Conservation (phyloP, 257 asterid genomes). For the Solanum pinnatisectum region DNA sequence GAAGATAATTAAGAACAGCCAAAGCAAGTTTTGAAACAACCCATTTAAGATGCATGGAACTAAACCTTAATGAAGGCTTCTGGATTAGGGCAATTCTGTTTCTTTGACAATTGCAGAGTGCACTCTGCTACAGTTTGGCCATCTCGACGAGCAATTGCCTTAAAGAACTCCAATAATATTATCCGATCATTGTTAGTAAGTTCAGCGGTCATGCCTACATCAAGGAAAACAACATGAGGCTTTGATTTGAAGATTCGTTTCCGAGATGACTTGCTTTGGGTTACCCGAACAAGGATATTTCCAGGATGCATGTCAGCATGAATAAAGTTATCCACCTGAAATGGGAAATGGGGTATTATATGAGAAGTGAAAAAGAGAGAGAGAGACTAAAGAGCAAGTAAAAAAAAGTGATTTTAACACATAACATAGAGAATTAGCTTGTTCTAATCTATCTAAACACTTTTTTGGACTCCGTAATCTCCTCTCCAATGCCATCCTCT, state of each 20-base stretch:
- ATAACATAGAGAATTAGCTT: background rate
- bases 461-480: background rate
- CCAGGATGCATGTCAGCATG: conserved; percentile 49
- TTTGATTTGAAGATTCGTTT: conserved; percentile 30
- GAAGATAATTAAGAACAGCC: background rate
- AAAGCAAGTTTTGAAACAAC: background rate
- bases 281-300: conserved; percentile 33
- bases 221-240: conserved; percentile 37
- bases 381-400: background rate
- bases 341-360: background rate
- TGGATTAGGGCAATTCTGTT: conserved; percentile 33
- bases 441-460: background rate
- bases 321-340: conserved; percentile 37
- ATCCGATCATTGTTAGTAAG: conserved; percentile 24
- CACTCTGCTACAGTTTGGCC: conserved; percentile 31
- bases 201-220: conserved; percentile 44
- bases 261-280: conserved; percentile 19
- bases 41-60: background rate
- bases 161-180: conserved; percentile 26
- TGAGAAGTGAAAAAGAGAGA: background rate
- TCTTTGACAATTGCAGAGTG: conserved; percentile 24
- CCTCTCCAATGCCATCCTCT: background rate
- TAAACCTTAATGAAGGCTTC: conserved; percentile 22
- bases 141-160: conserved; percentile 35
- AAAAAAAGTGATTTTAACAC: background rate